Evolutionary conservation across 371 early-diverging fungal genomes (phyloP).

Genomic region (Haplosporangium sp.): DNA sequence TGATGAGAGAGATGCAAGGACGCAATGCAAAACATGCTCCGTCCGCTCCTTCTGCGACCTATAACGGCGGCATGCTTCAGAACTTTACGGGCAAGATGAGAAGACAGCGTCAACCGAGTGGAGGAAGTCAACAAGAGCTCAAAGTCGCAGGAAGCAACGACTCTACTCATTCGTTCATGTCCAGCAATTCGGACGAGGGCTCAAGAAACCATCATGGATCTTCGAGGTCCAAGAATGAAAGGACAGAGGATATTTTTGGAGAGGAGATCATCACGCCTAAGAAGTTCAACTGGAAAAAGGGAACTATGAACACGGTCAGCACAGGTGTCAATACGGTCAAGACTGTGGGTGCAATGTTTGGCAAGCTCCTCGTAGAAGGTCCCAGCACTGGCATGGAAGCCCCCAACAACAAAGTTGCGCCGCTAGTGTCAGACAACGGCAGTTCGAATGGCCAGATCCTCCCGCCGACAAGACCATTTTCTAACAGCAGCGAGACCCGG

Average conservation of each 20-base stretch:
- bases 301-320: constrained; percentile 37
- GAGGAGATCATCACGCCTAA: constrained; percentile 42
- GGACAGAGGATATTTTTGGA: constrained; percentile 43
- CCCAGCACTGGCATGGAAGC: not conserved
- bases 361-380: constrained; percentile 54
- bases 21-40: not conserved
- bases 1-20: constrained; percentile 56
- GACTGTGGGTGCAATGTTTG: constrained; percentile 58
- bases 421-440: constrained; percentile 8
- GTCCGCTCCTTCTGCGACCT: constrained; percentile 1
- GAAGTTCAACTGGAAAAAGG: constrained; percentile 56
- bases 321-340: constrained; percentile 24
- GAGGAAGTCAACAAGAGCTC: constrained; percentile 26
- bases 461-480: constrained; percentile 26
- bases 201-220: constrained; percentile 2
- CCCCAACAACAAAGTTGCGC: constrained; percentile 21
- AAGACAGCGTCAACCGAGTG: constrained; percentile 24
- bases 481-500: constrained; percentile 37
- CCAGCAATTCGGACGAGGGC: constrained; percentile 28
- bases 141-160: constrained; percentile 31
- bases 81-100: constrained; percentile 32
- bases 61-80: constrained; percentile 10
- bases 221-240: constrained; percentile 16
- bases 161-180: constrained; percentile 41
- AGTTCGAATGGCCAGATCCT: constrained; percentile 32